Evolutionary conservation across 768 basidiomycete genomes (phyloP).

Genomic region (Kwoniella sp.): DNA sequence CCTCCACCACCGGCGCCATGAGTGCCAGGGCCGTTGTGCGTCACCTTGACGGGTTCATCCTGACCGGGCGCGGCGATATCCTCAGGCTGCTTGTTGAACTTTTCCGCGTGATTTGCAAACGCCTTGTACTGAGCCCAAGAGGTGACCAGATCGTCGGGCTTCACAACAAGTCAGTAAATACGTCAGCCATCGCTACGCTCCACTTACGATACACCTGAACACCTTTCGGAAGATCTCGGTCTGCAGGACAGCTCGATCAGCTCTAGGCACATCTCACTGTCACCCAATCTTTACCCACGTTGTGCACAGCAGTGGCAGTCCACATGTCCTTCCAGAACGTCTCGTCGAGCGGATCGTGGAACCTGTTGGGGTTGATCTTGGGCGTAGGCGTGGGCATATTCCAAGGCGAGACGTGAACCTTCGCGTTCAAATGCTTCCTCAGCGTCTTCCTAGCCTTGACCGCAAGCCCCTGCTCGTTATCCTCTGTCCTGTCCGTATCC

Average conservation of each 20-base stretch:
- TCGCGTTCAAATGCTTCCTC: constrained; percentile 58
- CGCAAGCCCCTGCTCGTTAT: constrained; percentile 55
- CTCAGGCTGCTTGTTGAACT: constrained; percentile 48
- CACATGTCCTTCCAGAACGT: constrained; percentile 86
- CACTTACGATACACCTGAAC: constrained; percentile 67
- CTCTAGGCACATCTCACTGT: background rate
- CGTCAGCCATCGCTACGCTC: background rate
- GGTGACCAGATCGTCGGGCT: constrained; percentile 81
- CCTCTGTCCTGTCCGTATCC: background rate
- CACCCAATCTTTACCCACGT: constrained; percentile 57
- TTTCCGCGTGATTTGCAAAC: constrained; percentile 57
- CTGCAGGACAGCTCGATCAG: constrained; percentile 51
- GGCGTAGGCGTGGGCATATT: constrained; percentile 66
- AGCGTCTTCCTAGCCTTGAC: constrained; percentile 56
- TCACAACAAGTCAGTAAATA: constrained; percentile 4
- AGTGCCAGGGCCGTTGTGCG: constrained; percentile 46
- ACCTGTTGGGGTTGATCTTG: constrained; percentile 66
- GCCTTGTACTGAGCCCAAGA: constrained; percentile 97
- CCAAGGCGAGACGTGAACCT: constrained; percentile 59
- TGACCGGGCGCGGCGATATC: constrained; percentile 42
- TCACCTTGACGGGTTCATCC: constrained; percentile 44
- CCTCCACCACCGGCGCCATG: constrained; percentile 52
- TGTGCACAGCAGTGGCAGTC: constrained; percentile 79
- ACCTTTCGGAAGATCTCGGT: constrained; percentile 94
- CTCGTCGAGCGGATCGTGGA: constrained; percentile 84